Conservation (phyloP, 2,329 filamentous ascomycete genomes). For the Alternaria longipes region DNA sequence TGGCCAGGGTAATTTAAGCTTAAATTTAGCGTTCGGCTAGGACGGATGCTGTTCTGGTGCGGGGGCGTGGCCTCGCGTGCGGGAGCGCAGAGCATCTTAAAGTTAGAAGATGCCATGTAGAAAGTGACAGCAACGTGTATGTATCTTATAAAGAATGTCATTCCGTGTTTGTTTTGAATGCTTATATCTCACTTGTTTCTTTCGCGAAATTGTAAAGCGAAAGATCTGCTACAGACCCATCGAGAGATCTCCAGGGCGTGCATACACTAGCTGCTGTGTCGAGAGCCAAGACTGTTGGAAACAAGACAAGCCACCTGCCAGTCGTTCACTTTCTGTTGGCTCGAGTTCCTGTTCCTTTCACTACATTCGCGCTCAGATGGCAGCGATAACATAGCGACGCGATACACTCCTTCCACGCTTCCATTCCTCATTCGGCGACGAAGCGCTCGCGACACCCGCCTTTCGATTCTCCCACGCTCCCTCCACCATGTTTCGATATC, state of each 20-base stretch:
- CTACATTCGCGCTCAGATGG: conserved; percentile 27
- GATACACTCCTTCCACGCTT: conserved; percentile 8
- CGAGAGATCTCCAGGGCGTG: conserved; percentile 24
- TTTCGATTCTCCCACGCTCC: conserved; percentile 13
- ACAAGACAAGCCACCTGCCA: conserved; percentile 17
- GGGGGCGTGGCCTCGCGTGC: conserved; percentile 17
- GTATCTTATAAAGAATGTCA: background rate
- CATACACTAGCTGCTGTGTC: conserved; percentile 23
- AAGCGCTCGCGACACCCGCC: conserved; percentile 19
- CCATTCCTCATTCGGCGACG: conserved; percentile 12
- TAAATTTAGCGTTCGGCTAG: conserved; percentile 26
- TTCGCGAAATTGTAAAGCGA: background rate
- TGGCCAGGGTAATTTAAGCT: conserved; percentile 26
- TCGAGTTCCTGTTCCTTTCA: conserved; percentile 8
- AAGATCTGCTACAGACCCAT: conserved; percentile 8
- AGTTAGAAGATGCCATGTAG: conserved; percentile 4
- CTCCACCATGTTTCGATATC: conserved; percentile 63
- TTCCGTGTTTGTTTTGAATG: background rate
- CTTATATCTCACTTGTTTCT: background rate
- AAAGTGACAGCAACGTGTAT: conserved; percentile 6
- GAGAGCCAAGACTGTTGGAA: conserved; percentile 35
- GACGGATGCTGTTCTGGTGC: conserved; percentile 19
- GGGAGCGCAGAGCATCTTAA: background rate
- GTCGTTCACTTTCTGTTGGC: background rate
- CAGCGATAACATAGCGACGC: conserved; percentile 23